These are phyloP conservation scores for Rhynchospora breviuscula DNA, from an alignment of 176 grass and related monocot genomes.

Conservation along the genomic window DNA sequence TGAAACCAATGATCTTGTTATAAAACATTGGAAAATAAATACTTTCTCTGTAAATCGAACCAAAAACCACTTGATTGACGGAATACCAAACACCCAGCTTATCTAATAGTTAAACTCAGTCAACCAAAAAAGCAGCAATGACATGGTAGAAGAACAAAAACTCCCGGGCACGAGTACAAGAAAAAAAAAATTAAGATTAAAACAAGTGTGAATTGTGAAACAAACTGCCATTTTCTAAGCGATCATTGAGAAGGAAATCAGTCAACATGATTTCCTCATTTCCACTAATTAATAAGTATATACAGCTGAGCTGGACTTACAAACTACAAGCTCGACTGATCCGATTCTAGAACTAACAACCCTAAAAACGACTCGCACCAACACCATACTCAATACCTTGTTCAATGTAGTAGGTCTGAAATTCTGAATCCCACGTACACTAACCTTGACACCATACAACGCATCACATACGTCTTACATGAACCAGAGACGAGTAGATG, in stretches of 20 bases:
- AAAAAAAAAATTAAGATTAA: no score
- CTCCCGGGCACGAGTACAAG: no score
- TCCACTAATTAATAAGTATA: neutral
- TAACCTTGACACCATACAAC: neutral
- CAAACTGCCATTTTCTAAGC: neutral
- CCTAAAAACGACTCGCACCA: neutral
- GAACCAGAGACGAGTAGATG: neutral
- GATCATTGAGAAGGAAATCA: neutral
- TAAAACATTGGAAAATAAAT: no score
- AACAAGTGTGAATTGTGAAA: no score
- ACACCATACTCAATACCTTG: neutral
- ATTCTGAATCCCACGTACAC: neutral
- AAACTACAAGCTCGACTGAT: neutral
- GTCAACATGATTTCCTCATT: neutral
- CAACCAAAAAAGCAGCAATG: neutral
- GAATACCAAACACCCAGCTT: no score
- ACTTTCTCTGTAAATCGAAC: no score
- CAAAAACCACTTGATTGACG: no score
- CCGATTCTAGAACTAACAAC: neutral
- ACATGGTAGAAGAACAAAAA: neutral
- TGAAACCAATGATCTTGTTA: no score
- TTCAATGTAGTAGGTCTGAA: neutral
- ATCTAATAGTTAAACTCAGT: neutral
- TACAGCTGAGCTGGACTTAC: neutral
- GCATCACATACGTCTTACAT: neutral